A percentile compares a stretch with the other conserved stretches of the same genome.
These are phyloP conservation scores for Lichtheimia ramosa DNA, from an alignment of 371 early-diverging fungal genomes.

Conservation along the genomic window DNA sequence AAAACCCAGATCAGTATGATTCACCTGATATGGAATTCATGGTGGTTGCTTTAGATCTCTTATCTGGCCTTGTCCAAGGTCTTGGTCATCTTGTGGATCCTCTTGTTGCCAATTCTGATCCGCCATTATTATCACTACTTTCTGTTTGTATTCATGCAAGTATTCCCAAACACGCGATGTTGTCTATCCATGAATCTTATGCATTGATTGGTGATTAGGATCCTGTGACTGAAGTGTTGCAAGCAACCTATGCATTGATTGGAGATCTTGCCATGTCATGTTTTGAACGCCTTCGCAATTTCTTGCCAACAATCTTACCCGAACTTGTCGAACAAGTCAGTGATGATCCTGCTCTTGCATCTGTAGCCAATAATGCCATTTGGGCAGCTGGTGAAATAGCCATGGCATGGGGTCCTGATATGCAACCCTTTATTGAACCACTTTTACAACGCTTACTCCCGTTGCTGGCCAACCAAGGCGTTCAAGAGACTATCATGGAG, in stretches of 20 bases:
- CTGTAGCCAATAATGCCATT: constrained; percentile 89
- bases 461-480: constrained; percentile 57
- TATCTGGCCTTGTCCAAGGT: constrained; percentile 90
- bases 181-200: no score
- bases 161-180: constrained; percentile 5
- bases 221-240: constrained; percentile 78
- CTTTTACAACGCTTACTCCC: constrained; percentile 74
- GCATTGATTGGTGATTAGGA: constrained; percentile 47
- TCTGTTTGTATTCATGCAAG: constrained; percentile 76
- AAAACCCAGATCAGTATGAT: constrained; percentile 52
- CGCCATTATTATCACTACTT: constrained; percentile 70
- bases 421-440: constrained; percentile 66
- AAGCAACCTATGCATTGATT: constrained; percentile 90
- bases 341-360: constrained; percentile 56
- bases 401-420: constrained; percentile 62
- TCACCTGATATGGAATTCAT: constrained; percentile 85
- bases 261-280: constrained; percentile 92
- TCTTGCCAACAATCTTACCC: constrained; percentile 72
- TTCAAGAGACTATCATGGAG: constrained; percentile 70
- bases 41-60: constrained; percentile 87
- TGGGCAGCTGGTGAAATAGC: constrained; percentile 97
- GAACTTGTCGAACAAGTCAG: constrained; percentile 76
- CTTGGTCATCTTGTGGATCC: constrained; percentile 68
- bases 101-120: constrained; percentile 67
- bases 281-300: constrained; percentile 71